Base-by-base conservation (phyloP, 2,329 filamentous ascomycete genomes). In the Scedosporium boydii region DNA sequence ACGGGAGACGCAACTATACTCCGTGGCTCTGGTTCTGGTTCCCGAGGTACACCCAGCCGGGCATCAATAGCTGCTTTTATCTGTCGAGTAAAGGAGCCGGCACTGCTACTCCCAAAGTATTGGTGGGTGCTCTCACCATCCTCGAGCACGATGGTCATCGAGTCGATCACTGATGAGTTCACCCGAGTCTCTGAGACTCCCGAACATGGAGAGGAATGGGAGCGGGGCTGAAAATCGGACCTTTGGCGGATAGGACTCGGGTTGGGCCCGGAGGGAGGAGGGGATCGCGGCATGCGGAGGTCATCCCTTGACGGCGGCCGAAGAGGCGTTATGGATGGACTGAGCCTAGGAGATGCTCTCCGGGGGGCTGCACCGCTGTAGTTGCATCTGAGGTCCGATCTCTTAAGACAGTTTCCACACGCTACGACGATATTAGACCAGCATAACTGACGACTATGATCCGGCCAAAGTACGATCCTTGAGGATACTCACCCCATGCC, bases 41-140 rank as follows among this genome's bases (percentile, higher is more conserved):
- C 2, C 5, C 7, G 6, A 23, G 51, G 7, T 21, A 60, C 44
- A 3, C 70, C 69, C 0, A 73, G 48, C 3, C 69, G 66, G 3
- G 66, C 66, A 5, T 78, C 76, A 1, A 79, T 75, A 0, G 76
- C 77, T 1, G 71, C 74, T 60, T 75, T 78, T 46, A 80, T 78
- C 61, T 79, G 77, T 1, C 72, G 73, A 29, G 78, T 79, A 58
- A 80, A 80, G 2, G 76, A 77, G 0, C 77, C 76, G 0, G 76
- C 76, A 62, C 78, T 80, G 16, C 77, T 79, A 64, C 73, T 78
- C 0, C 78, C 77, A 62, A 80, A 80, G 63, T 77, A 79, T 18
- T 78, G 77, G 14, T 75, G 71, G 0, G 71, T 77, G 23, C 68
- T 73, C 0, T 66, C 66, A 0, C 74, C 76, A 61, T 78, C 76